Conservation (phyloP, 2,329 filamentous ascomycete species). For the Pyrenochaeta sp. region DNA sequence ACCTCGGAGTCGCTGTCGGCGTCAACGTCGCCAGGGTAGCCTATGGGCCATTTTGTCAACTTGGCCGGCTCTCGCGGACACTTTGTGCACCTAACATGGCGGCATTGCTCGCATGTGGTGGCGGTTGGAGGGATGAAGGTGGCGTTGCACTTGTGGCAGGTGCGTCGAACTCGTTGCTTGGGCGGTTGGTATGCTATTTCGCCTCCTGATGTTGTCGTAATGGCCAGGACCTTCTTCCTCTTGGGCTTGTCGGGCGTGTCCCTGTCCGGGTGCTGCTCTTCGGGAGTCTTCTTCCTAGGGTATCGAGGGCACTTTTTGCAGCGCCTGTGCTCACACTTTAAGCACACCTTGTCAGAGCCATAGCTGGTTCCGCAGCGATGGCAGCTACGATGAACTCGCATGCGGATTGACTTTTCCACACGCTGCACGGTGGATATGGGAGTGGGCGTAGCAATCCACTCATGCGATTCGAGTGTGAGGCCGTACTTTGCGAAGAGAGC, state of each 20-base stretch:
- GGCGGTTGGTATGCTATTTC: conserved; percentile 77
- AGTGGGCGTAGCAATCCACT: conserved; percentile 41
- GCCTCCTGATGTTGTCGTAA: conserved; percentile 71
- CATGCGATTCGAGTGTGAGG: conserved; percentile 51
- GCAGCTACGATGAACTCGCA: conserved; percentile 81
- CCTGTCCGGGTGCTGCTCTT: conserved; percentile 43
- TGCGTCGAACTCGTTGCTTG: conserved; percentile 76
- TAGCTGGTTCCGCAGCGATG: conserved; percentile 82
- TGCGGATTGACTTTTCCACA: conserved; percentile 78
- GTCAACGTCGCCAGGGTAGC: conserved; percentile 71
- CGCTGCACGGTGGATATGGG: conserved; percentile 55
- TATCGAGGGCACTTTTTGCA: conserved; percentile 83
- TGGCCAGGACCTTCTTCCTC: conserved; percentile 63
- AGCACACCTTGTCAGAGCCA: conserved; percentile 75
- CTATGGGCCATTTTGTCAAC: conserved; percentile 73
- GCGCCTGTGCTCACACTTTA: conserved; percentile 78
- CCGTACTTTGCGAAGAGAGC: conserved; percentile 55
- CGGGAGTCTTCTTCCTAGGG: conserved; percentile 68
- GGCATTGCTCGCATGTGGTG: conserved; percentile 73
- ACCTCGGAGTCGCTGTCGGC: conserved; percentile 44
- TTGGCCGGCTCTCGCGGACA: conserved; percentile 82
- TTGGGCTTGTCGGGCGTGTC: conserved; percentile 57
- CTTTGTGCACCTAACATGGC: conserved; percentile 78
- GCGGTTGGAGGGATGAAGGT: conserved; percentile 62
- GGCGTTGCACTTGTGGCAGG: conserved; percentile 76